Evolutionary conservation across 169 alveolate species (phyloP), one percentile per base, ranked within the genome.

Genomic region (Plasmodium gonderi): DNA sequence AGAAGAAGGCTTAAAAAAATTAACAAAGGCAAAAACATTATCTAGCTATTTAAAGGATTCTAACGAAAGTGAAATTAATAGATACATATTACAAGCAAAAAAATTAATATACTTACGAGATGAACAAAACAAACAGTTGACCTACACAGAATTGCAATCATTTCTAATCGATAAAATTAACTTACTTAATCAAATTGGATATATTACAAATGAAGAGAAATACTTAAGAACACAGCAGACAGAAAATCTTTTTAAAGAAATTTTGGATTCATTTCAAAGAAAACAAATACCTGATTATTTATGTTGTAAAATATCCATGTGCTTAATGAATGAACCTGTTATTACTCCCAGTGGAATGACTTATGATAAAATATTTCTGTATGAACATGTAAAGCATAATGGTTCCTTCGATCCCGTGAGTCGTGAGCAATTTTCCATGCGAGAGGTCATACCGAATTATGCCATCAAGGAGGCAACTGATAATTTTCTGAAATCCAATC

Each of bases 241-340:
- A 20, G 93, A 95, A 54, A 85, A 78, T 33, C 76, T 85, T 0
- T 92, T 95, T 31, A 95, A 91, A 20, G 96, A 95, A 67, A 83
- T 94, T 3, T 80, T 91, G 31, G 92, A 77, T 29, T 54, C 94
- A 2, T 89, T 95, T 36, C 83, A 91, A 36, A 95, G 93, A 31
- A 94, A 95, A 44, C 94, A 96, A 36, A 68, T 95, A 20, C 98
- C 98, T 7, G 95, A 90, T 82, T 94, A 95, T 82, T 94, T 96
- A n/a, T 96, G 97, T 69, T 96, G 98, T 90, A 96, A 91, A 75
- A 96, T 96, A 8, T 96, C 98, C n/a, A 96, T 96, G 98, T 95
- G 97, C 33, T 44, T 96, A 77, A 96, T 96, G 98, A 95, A 94
- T 76, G 98, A 96, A 51, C 98, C 98, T 3, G 98, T 96, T 7